phyloP scores from a whole-genome alignment of 768 basidiomycete genomes.

The Hortiboletus campestris region DNA sequence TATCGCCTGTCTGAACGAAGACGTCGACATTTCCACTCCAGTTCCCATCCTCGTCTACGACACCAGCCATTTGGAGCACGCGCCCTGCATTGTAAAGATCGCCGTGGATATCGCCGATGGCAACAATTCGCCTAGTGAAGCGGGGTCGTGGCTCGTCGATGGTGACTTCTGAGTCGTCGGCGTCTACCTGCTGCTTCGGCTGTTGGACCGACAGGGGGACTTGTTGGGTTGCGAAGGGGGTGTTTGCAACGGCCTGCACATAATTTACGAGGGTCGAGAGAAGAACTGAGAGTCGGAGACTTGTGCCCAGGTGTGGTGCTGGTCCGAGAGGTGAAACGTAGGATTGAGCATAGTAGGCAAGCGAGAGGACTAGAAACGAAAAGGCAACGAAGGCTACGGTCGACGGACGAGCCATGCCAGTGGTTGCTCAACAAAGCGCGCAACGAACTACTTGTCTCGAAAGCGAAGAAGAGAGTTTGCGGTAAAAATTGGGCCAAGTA shows the following conservation, averaged over 20 bases:
- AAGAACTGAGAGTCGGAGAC: conserved; percentile 18
- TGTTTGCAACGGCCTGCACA: conserved; percentile 21
- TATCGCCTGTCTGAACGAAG: conserved; percentile 95
- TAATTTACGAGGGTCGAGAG: conserved; percentile 27
- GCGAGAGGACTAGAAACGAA: conserved; percentile 28
- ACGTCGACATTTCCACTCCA: conserved; percentile 86
- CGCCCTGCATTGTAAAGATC: conserved; percentile 76
- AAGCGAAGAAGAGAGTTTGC: background rate
- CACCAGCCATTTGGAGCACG: conserved; percentile 77
- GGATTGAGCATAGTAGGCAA: conserved; percentile 32
- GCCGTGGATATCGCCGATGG: conserved; percentile 91
- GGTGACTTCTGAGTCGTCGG: conserved; percentile 8
- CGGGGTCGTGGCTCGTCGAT: conserved; percentile 28
- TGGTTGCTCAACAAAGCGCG: background rate
- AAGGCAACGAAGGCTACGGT: conserved; percentile 19
- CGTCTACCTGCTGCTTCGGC: background rate
- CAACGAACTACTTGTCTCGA: conserved; percentile 5
- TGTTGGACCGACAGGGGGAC: conserved; percentile 6
- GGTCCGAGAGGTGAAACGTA: conserved; percentile 32
- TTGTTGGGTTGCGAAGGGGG: conserved; percentile 23
- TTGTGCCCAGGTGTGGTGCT: conserved; percentile 30
- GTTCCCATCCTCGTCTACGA: conserved; percentile 66
- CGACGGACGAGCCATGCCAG: conserved; percentile 24
- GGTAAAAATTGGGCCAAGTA: conserved; percentile 9
- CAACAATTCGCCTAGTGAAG: conserved; percentile 60